phyloP scores from a whole-genome alignment of 768 basidiomycete species.

The Pleurotus cornucopiae region DNA sequence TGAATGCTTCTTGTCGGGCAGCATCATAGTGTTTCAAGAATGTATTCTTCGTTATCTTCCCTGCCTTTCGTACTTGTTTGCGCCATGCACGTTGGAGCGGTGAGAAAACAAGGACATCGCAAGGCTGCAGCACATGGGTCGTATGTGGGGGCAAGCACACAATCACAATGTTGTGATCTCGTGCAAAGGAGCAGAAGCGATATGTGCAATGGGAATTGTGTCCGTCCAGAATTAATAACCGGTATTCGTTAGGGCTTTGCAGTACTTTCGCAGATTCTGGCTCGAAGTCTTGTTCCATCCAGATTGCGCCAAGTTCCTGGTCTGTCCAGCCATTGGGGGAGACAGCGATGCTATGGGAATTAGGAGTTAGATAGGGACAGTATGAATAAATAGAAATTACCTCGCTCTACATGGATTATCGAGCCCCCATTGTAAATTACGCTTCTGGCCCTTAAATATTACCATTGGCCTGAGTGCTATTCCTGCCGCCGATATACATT shows the following conservation, averaged over 20 bases:
- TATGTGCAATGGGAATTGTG: slow-evolving; percentile 18
- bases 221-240: slow-evolving; percentile 21
- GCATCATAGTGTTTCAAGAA: slow-evolving; percentile 8
- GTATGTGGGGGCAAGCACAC: slow-evolving; percentile 33
- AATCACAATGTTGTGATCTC: slow-evolving; percentile 21
- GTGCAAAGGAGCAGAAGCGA: slow-evolving; percentile 15
- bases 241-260: slow-evolving; percentile 9
- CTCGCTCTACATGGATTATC: slow-evolving; percentile 15
- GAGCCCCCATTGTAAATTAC: slow-evolving; percentile 12
- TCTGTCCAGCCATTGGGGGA: slow-evolving; percentile 25
- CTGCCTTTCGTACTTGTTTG: neutral
- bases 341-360: slow-evolving; percentile 10
- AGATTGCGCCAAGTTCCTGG: slow-evolving; percentile 16
- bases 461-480: slow-evolving; percentile 3
- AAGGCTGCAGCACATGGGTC: slow-evolving; percentile 31
- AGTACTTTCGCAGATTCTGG: slow-evolving; percentile 8
- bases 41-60: slow-evolving; percentile 4
- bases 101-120: slow-evolving; percentile 32
- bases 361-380: neutral
- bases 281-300: slow-evolving; percentile 21
- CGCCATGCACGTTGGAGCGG: slow-evolving; percentile 16
- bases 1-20: slow-evolving; percentile 14
- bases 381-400: neutral
- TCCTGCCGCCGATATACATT: slow-evolving; percentile 34
- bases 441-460: slow-evolving; percentile 8